A percentile compares a stretch with the other conserved stretches of the same genome.
phyloP scores from a whole-genome alignment of 164 flowering plant genomes.

The Chloranthus sessilifolius region DNA sequence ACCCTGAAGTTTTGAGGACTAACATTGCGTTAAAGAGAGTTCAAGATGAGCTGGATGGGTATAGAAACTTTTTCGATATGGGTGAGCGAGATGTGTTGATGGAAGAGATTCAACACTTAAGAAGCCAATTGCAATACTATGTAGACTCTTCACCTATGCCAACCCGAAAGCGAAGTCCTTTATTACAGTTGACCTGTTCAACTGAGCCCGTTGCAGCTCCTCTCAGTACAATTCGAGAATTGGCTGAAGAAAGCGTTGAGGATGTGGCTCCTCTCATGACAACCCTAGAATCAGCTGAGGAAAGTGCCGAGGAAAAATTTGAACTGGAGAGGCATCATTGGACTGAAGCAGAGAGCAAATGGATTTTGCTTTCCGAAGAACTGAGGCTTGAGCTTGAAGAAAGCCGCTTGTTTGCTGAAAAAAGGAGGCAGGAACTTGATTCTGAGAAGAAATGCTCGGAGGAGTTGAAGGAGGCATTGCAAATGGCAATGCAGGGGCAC shows the following conservation, averaged over 20 bases:
- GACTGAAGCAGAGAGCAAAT: conserved; percentile 81
- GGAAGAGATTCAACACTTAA: conserved; percentile 88
- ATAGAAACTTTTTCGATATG: conserved; percentile 65
- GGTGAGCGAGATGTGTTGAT: conserved; percentile 88
- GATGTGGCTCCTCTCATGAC: not conserved
- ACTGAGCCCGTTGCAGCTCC: conserved; percentile 43
- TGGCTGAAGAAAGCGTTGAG: too few species aligned
- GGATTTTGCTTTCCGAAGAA: conserved; percentile 88
- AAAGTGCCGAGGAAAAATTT: conserved; percentile 47
- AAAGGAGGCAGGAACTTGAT: conserved; percentile 59
- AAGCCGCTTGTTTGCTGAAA: conserved; percentile 46
- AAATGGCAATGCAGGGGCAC: conserved; percentile 94
- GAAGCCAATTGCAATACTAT: conserved; percentile 75
- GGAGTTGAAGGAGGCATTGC: conserved; percentile 93
- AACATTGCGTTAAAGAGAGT: conserved; percentile 70
- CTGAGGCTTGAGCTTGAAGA: conserved; percentile 67
- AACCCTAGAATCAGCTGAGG: conserved; percentile 17
- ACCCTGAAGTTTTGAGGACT: conserved; percentile 68
- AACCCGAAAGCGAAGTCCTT: conserved; percentile 36
- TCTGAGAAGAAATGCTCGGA: conserved; percentile 79
- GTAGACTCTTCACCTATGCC: conserved; percentile 50
- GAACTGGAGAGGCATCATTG: conserved; percentile 72
- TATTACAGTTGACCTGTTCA: conserved; percentile 52
- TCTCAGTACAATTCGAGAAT: conserved; percentile 40
- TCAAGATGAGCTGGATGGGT: conserved; percentile 73